Percentiles rank a stretch among this genome's conserved stretches.
phyloP scores from a whole-genome alignment of 805 yeast species.

The Yamadazyma nakazawae region DNA sequence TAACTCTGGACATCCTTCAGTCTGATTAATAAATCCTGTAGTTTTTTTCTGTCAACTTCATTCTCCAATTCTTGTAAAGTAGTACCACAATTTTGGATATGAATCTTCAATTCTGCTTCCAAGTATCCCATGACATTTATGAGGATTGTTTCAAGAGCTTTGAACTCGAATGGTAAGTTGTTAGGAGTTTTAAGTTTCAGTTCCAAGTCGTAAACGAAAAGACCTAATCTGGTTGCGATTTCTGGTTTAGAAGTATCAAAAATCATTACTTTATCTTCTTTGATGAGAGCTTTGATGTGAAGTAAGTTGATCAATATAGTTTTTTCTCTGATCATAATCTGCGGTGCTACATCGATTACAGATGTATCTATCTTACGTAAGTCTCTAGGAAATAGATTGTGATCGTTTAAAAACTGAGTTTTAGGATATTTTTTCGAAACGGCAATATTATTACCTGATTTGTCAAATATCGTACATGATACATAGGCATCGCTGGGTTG shows the following conservation, averaged over 20 bases:
- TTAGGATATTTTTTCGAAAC: constrained; percentile 73
- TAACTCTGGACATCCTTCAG: constrained; percentile 70
- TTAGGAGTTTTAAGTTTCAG: constrained; percentile 52
- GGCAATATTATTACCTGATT: constrained; percentile 61
- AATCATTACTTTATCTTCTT: constrained; percentile 71
- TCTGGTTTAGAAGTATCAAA: constrained; percentile 72
- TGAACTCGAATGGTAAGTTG: constrained; percentile 59
- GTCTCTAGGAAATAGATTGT: constrained; percentile 81
- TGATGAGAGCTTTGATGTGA: constrained; percentile 87
- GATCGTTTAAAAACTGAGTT: constrained; percentile 63
- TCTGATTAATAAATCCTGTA: constrained; percentile 68
- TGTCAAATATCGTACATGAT: constrained; percentile 79
- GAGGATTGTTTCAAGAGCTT: constrained; percentile 78
- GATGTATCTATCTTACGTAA: constrained; percentile 77
- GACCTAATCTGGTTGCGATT: constrained; percentile 68
- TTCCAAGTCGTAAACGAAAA: constrained; percentile 82
- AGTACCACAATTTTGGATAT: constrained; percentile 54
- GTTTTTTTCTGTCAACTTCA: constrained; percentile 70
- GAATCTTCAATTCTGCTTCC: constrained; percentile 69
- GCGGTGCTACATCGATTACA: constrained; percentile 79
- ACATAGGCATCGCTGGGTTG: constrained; percentile 52
- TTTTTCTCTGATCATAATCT: constrained; percentile 72
- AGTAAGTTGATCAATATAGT: constrained; percentile 80
- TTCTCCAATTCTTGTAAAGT: constrained; percentile 72
- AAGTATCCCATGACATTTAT: constrained; percentile 76